Evolutionary conservation across 805 yeast genomes (phyloP).

Genomic region (Cyberlindnera mrakii): DNA sequence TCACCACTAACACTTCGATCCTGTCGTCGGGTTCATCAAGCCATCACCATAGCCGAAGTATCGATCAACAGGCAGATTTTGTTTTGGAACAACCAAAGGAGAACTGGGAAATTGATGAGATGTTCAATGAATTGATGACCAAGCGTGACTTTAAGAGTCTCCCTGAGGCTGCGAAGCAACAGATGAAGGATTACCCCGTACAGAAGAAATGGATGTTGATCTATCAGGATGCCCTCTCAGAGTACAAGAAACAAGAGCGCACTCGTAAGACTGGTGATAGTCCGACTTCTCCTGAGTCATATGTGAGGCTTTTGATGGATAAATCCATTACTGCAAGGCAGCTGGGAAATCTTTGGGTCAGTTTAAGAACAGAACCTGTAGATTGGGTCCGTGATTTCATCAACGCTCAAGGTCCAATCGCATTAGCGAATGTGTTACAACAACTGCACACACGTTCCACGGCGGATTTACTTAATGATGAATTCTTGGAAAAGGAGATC

Average conservation of each 20-base stretch:
- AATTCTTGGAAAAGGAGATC: slow-evolving; percentile 61
- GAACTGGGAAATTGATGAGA: slow-evolving; percentile 57
- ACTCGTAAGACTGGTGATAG: slow-evolving; percentile 24
- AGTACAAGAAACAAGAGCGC: slow-evolving; percentile 49
- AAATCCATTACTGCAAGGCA: slow-evolving; percentile 63
- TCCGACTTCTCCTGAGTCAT: slow-evolving; percentile 55
- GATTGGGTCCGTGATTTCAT: slow-evolving; percentile 78
- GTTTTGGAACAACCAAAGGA: slow-evolving; percentile 62
- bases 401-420: slow-evolving; percentile 75
- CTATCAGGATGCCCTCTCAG: slow-evolving; percentile 79
- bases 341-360: slow-evolving; percentile 81
- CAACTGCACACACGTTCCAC: slow-evolving; percentile 34
- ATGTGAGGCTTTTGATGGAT: slow-evolving; percentile 67
- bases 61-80: slow-evolving; percentile 10
- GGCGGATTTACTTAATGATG: slow-evolving; percentile 28
- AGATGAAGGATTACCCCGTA: slow-evolving; percentile 65
- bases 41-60: slow-evolving; percentile 1
- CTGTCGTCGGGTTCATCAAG: slow-evolving; percentile 7
- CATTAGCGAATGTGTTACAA: slow-evolving; percentile 61
- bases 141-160: slow-evolving; percentile 69
- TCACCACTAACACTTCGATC: slow-evolving; percentile 17
- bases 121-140: slow-evolving; percentile 77
- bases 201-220: slow-evolving; percentile 90
- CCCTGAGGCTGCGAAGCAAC: slow-evolving; percentile 68
- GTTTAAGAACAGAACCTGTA: slow-evolving; percentile 82